Percentiles rank a stretch among this genome's conserved stretches.
Evolutionary conservation across 129 eudicot species (phyloP).

Genomic region (Pittosporum tobira): DNA sequence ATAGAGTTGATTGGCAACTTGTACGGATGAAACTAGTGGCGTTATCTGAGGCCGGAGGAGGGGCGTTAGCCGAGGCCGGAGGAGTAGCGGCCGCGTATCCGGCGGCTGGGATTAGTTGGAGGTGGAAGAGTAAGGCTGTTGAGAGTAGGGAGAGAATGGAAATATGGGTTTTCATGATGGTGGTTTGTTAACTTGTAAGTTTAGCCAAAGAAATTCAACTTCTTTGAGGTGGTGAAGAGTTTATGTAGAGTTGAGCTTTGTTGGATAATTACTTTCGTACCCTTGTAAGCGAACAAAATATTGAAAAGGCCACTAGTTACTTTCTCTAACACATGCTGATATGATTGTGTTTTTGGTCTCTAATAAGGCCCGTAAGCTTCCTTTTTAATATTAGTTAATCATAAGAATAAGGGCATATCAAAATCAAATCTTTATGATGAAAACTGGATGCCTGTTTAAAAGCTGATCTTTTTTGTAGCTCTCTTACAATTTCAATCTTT

Average conservation of each 20-base stretch:
- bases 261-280: not conserved
- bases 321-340: no score
- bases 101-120: slow-evolving; percentile 19
- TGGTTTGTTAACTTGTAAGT: not conserved
- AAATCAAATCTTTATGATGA: no score
- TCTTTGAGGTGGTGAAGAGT: slow-evolving; percentile 7
- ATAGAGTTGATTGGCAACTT: slow-evolving; percentile 48
- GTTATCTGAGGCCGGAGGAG: slow-evolving; percentile 7
- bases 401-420: no score
- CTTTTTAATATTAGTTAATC: no score
- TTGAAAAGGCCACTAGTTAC: not conserved
- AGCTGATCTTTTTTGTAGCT: no score
- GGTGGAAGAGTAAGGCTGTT: slow-evolving; percentile 18
- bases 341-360: no score
- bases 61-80: not conserved
- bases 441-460: no score
- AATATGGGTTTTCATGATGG: slow-evolving; percentile 28
- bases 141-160: slow-evolving; percentile 16
- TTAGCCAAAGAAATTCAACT: not conserved
- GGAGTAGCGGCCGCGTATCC: slow-evolving; percentile 12
- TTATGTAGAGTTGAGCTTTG: slow-evolving; percentile 19
- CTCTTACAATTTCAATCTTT: no score
- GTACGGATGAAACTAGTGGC: slow-evolving; percentile 51
- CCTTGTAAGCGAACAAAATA: slow-evolving; percentile 1
- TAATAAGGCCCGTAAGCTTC: no score